Evolutionary conservation across 176 grass and related monocot species (phyloP).

Genomic region (maize (Zea mays)): Zm-B73-REFERENCE-NAM-5.0 NC_050100.1:10491501-10492000

Average conservation of each 20-base stretch:
- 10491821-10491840: conserved; percentile 79
- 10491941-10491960: no score
- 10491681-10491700: conserved; percentile 11
- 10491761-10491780: conserved; percentile 52
- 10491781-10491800: conserved; percentile 81
- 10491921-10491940: conserved; percentile 76
- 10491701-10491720: conserved; percentile 35
- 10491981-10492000: no score
- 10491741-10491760: conserved; percentile 95
- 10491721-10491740: conserved; percentile 57
- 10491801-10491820: conserved; percentile 58
- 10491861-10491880: conserved; percentile 82
- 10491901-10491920: conserved; percentile 95
- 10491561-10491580: no score
- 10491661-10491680: conserved; percentile 7
- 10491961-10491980: no score
- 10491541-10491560: no score
- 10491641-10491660: background rate
- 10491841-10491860: conserved; percentile 58
- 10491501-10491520: no score
- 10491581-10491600: no score
- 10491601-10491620: no score
- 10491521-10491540: no score
- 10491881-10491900: conserved; percentile 93
- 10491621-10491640: background rate